Base-by-base conservation (phyloP, 345 rosid species). In the Lumnitzera littorea region DNA sequence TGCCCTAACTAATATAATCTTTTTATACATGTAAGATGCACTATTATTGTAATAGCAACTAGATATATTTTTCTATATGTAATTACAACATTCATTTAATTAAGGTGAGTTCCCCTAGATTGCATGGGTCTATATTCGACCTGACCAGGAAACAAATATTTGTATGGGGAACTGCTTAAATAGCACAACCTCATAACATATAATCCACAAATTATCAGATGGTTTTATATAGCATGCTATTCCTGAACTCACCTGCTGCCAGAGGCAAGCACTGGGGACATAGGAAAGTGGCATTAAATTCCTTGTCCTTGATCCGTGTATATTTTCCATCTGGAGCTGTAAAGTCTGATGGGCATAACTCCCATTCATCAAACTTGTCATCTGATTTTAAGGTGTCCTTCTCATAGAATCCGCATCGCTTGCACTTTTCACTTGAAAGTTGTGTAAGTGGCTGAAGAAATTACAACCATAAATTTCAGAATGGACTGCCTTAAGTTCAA, bases 341-440 rank as follows among this genome's bases (percentile, higher is more conserved):
- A 70, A 94, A 95, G 66, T 82, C 95, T 11, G 91, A 91, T 60
- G 91, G 74, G 68, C 99, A 95, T 52, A 95, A 59, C 74, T 91
- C 97, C 97, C 97, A 95, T 63, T 86, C 97, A 27, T 82, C 88
- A 78, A 62, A 88, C 7, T 75, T 76, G 66, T 95, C 88, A 62
- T 90, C 96, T 13, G 85, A 29, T 23, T 46, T 70, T 25, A 86
- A 2, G 2, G 16, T 54, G 65, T 91, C 95, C 67, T 76, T 15
- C 80, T 91, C 96, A 51, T 86, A 95, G 65, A 95, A 72, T 24
- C 97, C 99, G 74, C 99, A 95, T 61, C 95, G 76, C 82, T 91
- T 95, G 88, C 99, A 95, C 70, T 88, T 91, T 49, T 67, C 76
- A 57, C 80, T 77, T 8, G 72, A 36, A 17, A 91, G 70, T 63